These are phyloP conservation scores for Cystobasidium slooffiae DNA, from an alignment of 1,284 basidiomycete species.

Conservation along the genomic window DNA sequence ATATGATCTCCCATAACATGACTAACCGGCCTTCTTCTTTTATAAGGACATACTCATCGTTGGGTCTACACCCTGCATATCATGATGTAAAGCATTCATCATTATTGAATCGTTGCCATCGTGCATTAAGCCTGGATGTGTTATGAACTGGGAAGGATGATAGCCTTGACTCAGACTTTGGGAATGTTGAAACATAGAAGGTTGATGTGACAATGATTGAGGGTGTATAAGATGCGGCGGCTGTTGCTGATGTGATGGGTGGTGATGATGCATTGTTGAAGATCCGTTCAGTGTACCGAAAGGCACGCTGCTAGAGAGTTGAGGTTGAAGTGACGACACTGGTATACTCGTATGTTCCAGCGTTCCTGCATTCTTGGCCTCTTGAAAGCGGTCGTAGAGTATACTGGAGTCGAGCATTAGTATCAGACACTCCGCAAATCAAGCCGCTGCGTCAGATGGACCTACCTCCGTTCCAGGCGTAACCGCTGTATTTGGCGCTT, in stretches of 20 bases:
- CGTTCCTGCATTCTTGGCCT: slow-evolving; percentile 17
- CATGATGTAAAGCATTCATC: slow-evolving; percentile 19
- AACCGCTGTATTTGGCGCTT: slow-evolving; percentile 85
- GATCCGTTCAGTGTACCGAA: slow-evolving; percentile 13
- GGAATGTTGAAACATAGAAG: neutral
- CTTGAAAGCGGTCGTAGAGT: slow-evolving; percentile 34
- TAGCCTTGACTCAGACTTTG: slow-evolving; percentile 19
- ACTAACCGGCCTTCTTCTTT: too few relatives aligned
- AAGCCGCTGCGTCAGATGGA: slow-evolving; percentile 49
- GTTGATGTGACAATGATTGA: neutral
- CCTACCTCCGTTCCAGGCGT: slow-evolving; percentile 86
- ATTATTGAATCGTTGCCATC: slow-evolving; percentile 18
- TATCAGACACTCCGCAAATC: neutral
- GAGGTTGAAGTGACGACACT: slow-evolving; percentile 19
- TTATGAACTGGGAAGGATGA: slow-evolving; percentile 28
- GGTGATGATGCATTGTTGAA: neutral
- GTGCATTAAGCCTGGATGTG: slow-evolving; percentile 21
- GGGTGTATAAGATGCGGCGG: neutral
- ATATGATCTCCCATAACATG: too few relatives aligned
- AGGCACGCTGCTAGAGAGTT: slow-evolving; percentile 2
- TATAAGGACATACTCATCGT: slow-evolving; percentile 11
- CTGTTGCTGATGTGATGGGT: slow-evolving; percentile 2
- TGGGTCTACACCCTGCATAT: slow-evolving; percentile 11
- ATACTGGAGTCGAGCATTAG: slow-evolving; percentile 7
- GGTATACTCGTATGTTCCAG: slow-evolving; percentile 23